A percentile compares a stretch with the other conserved stretches of the same genome.
These are phyloP conservation scores for Cucurbita maxima DNA, from an alignment of 306 rosid genomes.

Conservation along the genomic window DNA sequence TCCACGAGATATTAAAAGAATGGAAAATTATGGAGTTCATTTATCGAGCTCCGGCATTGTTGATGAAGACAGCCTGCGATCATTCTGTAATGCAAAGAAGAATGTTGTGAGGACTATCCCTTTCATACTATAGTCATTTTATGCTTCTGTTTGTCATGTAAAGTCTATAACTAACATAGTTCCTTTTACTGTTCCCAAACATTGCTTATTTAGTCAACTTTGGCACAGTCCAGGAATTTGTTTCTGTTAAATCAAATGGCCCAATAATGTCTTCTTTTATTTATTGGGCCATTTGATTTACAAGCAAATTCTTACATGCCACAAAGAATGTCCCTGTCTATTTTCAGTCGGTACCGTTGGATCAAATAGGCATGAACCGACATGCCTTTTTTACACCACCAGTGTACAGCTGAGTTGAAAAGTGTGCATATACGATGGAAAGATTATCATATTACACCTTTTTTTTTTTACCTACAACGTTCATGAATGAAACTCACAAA, in stretches of 20 bases:
- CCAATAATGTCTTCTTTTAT: neutral
- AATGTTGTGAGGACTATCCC: conserved; percentile 38
- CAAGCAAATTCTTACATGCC: neutral
- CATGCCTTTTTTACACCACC: neutral
- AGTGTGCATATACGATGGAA: neutral
- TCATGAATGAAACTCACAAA: neutral
- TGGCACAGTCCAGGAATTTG: neutral
- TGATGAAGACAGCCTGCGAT: conserved; percentile 33
- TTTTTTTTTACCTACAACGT: neutral
- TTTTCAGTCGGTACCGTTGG: neutral
- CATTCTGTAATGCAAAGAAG: conserved; percentile 53
- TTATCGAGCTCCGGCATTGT: conserved; percentile 48
- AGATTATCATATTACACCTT: neutral
- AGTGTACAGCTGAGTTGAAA: neutral
- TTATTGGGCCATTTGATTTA: neutral
- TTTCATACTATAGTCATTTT: conserved; percentile 32
- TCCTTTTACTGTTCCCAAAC: neutral
- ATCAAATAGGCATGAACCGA: neutral
- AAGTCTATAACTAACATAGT: neutral
- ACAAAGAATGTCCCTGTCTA: neutral
- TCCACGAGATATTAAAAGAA: conserved; percentile 41
- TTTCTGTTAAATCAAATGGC: neutral
- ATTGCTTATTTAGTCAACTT: neutral
- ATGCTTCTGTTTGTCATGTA: neutral
- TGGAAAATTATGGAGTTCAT: conserved; percentile 51